Percentiles rank a stretch among this genome's conserved stretches.
phyloP scores from a whole-genome alignment of 2,329 filamentous ascomycete genomes.

The Monosporascus ibericus region DNA sequence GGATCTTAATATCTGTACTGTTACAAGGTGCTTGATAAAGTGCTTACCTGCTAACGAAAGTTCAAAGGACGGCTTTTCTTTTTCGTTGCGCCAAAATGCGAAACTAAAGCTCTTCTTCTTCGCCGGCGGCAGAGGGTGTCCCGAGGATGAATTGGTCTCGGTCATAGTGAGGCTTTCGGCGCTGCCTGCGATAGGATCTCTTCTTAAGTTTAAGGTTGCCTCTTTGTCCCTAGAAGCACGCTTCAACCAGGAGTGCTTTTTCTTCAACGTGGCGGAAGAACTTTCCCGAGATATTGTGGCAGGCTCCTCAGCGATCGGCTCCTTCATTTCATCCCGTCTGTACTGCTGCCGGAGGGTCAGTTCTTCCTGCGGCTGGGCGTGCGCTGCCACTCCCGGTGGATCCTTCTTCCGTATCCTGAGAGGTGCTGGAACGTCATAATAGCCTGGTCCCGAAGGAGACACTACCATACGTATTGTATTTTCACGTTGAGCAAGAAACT shows the following conservation, averaged over 20 bases:
- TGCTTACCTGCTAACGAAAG: slow-evolving; percentile 37
- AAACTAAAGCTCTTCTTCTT: slow-evolving; percentile 48
- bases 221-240: slow-evolving; percentile 35
- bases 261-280: slow-evolving; percentile 30
- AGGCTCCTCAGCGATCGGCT: slow-evolving; percentile 10
- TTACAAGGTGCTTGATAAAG: neutral
- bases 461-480: slow-evolving; percentile 52
- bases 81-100: slow-evolving; percentile 48
- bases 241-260: slow-evolving; percentile 47
- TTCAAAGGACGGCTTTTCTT: slow-evolving; percentile 33
- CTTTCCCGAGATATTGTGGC: slow-evolving; percentile 12
- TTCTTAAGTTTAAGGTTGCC: slow-evolving; percentile 9
- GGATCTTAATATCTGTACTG: slow-evolving; percentile 8
- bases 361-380: slow-evolving; percentile 7
- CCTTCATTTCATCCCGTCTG: slow-evolving; percentile 13
- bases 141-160: slow-evolving; percentile 16
- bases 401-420: slow-evolving; percentile 37
- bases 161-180: slow-evolving; percentile 13
- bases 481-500: slow-evolving; percentile 40
- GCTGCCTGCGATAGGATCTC: slow-evolving; percentile 7
- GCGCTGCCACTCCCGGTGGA: slow-evolving; percentile 8
- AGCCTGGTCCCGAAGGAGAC: slow-evolving; percentile 34
- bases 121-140: slow-evolving; percentile 7
- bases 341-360: slow-evolving; percentile 22
- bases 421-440: slow-evolving; percentile 29